Evolutionary conservation across 495 filamentous ascomycete genomes (phyloP).

Genomic region (Neurospora sp.): DNA sequence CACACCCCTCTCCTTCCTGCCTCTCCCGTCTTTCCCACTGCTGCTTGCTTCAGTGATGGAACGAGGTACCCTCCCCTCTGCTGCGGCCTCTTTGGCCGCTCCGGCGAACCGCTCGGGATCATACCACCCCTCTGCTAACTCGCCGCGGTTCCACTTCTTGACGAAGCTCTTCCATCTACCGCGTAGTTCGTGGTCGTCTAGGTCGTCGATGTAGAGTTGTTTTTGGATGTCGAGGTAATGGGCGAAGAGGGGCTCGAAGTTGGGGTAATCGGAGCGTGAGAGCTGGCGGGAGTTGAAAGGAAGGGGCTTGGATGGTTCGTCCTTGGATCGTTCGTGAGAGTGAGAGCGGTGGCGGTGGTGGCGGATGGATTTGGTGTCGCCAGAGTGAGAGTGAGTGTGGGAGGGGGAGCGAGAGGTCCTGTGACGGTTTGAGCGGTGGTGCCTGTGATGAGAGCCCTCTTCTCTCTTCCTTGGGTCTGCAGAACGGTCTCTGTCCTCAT

Average conservation of each 20-base stretch:
- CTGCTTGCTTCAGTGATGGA: not conserved
- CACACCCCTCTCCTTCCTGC: not conserved
- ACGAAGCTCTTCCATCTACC: slow-evolving; percentile 94
- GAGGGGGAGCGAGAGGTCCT: not conserved
- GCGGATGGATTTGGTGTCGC: not conserved
- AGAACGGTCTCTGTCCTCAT: not conserved
- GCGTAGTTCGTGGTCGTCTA: slow-evolving; percentile 59
- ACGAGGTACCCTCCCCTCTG: not conserved
- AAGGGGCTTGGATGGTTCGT: slow-evolving; percentile 27
- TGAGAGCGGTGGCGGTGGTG: slow-evolving; percentile 1
- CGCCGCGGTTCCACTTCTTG: slow-evolving; percentile 87
- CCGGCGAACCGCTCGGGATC: slow-evolving; percentile 55
- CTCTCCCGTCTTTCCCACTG: not conserved
- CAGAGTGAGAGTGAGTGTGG: slow-evolving; percentile 11
- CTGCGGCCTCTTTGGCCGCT: slow-evolving; percentile 16
- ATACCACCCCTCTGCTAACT: slow-evolving; percentile 92
- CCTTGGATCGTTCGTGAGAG: not conserved
- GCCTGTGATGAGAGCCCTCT: not conserved
- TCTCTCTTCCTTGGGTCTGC: not conserved
- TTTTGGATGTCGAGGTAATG: slow-evolving; percentile 91
- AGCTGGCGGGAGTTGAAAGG: slow-evolving; percentile 59
- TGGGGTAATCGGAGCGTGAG: slow-evolving; percentile 51
- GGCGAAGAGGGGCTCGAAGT: slow-evolving; percentile 64
- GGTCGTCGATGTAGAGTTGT: slow-evolving; percentile 47
- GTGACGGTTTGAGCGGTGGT: slow-evolving; percentile 4